phyloP scores from a whole-genome alignment of 2,329 filamentous ascomycete species.

The Fusarium setosum region DNA sequence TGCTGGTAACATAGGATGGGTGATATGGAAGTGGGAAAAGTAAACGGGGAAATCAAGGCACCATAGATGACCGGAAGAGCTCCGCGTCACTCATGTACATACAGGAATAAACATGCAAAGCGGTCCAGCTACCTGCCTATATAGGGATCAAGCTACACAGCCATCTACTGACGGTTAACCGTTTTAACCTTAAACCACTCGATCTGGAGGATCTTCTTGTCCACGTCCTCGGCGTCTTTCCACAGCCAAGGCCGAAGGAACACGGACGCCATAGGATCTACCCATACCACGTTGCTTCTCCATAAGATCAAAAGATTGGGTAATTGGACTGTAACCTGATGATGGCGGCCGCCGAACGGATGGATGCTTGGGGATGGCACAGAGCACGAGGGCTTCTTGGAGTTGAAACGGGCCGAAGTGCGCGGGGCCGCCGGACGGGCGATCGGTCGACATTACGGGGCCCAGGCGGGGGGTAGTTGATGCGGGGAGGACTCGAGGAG shows the following conservation, averaged over 20 bases:
- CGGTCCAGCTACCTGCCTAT: constrained; percentile 23
- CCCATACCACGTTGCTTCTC: constrained; percentile 25
- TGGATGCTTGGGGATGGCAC: not conserved
- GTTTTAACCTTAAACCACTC: constrained; percentile 12
- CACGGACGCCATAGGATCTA: not conserved
- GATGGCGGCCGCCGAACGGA: constrained; percentile 4
- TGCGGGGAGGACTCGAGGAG: constrained; percentile 31
- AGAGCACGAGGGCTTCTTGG: constrained; percentile 12
- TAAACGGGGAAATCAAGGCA: constrained; percentile 17
- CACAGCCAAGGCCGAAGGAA: not conserved
- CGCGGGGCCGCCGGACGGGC: constrained; percentile 32
- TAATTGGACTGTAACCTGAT: constrained; percentile 16
- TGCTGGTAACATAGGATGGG: constrained; percentile 2
- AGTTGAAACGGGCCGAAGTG: constrained; percentile 38
- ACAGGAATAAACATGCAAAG: not conserved
- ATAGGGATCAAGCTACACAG: constrained; percentile 21
- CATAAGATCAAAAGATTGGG: not conserved
- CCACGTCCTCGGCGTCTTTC: not conserved
- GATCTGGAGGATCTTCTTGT: not conserved
- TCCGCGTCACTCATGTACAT: constrained; percentile 1
- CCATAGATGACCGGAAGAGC: not conserved
- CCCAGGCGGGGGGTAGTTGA: constrained; percentile 11
- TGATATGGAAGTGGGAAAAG: not conserved
- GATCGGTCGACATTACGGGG: constrained; percentile 24
- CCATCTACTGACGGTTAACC: constrained; percentile 7